Evolutionary conservation across 371 early-diverging fungal species (phyloP).

Genomic region (Chytridium lagenaria): DNA sequence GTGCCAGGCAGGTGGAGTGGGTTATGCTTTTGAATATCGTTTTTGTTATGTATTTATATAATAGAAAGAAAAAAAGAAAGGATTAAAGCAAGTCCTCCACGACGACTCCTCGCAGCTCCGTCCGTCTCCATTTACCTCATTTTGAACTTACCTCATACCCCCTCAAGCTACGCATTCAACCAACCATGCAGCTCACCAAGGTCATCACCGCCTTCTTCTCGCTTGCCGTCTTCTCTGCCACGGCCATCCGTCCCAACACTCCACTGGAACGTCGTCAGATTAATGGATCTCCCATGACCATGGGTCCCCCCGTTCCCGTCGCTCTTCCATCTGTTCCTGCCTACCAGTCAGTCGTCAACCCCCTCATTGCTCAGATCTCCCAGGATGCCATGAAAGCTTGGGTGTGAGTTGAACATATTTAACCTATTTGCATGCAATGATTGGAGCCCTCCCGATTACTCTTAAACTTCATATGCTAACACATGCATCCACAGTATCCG

Average conservation of each 20-base stretch:
- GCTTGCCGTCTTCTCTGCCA: neutral
- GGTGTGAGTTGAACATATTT: constrained; percentile 9
- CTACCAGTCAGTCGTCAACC: constrained; percentile 25
- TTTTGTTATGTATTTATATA: too few relatives aligned
- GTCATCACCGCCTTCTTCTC: neutral
- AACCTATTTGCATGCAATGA: too few relatives aligned
- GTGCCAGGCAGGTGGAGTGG: too few relatives aligned
- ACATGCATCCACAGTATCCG: constrained; percentile 7
- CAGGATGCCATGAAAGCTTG: constrained; percentile 8
- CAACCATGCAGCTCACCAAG: too few relatives aligned
- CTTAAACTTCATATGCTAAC: neutral
- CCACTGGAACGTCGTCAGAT: neutral
- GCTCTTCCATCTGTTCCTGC: constrained; percentile 23
- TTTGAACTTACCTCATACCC: too few relatives aligned
- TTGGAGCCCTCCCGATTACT: too few relatives aligned
- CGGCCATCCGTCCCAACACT: neutral
- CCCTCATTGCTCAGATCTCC: constrained; percentile 21
- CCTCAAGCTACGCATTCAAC: too few relatives aligned
- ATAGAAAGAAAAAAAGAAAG: too few relatives aligned
- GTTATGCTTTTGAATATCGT: too few relatives aligned
- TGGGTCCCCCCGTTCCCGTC: constrained; percentile 24
- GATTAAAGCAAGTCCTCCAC: too few relatives aligned
- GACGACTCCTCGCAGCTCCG: too few relatives aligned
- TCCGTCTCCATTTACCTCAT: too few relatives aligned
- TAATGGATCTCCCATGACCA: neutral